Evolutionary conservation across 805 yeast species (phyloP), one percentile per base, ranked within the genome.

Genomic region (Candida alai): DNA sequence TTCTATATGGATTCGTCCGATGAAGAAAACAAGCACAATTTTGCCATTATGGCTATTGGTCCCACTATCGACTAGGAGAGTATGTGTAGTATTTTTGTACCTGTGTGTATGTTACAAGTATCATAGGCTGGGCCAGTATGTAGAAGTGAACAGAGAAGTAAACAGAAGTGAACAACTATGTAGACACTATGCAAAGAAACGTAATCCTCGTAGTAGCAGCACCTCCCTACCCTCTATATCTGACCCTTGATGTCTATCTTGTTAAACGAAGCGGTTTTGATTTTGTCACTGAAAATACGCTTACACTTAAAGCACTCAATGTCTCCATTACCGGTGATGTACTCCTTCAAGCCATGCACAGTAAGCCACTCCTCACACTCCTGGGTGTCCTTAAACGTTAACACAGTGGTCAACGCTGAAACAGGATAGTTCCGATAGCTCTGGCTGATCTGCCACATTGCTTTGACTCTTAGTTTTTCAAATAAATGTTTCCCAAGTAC

Each of bases 201-300:
- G n/a, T n/a, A n/a, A n/a, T n/a, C n/a, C n/a, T n/a, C n/a, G n/a
- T n/a, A n/a, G n/a, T 21, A 21, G n/a, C 11, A n/a, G n/a, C n/a
- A 21, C 24, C 24, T 21, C 24, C 24, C n/a, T 16, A 18, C 4
- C 25, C 11, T 11, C 45, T 56, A 80, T 6, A 78, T 69, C 58
- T 89, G 97, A 1, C 97, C 97, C 64, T 89, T 89, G 42, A 90
- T 88, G 52, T 89, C 97, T 10, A 89, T 78, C 50, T 70, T 80
- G 40, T 63, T 74, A 45, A 70, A 69, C 21, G 58, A 62, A 2
- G 62, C 30, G 45, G 57, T 41, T 55, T 57, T 44, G 57, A 65
- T 30, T 50, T 16, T 26, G 10, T 12, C 28, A n/a, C 8, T n/a
- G 10, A 26, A 11, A 62, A 28, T 29, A 34, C 15, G 19, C 18